Base-by-base conservation (phyloP, 495 filamentous ascomycete genomes). In the Achaetomiella virescens region DNA sequence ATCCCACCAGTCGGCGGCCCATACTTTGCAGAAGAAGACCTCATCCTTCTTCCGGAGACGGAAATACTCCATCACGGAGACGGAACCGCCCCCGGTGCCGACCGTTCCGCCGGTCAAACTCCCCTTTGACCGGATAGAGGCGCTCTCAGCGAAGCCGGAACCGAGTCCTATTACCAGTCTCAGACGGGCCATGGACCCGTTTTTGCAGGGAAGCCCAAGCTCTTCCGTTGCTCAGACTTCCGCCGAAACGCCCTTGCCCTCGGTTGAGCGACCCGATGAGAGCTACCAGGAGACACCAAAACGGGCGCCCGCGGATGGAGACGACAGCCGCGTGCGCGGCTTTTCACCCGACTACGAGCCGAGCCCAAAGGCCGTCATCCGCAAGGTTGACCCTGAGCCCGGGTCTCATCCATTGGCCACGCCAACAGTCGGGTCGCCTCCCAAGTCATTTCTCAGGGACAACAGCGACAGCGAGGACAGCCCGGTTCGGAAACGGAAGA, bases 31-130 rank as follows among this genome's bases (percentile, higher is more conserved):
- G 53, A 96, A 98, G 74, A 97, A 96, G 68, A 81, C 86, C 4
- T 95, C 91, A 1, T 85, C 84, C 0, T 97, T 98, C 76, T 97
- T 98, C 71, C 80, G 93, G 61, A 79, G 92, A 59, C 81, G 93
- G 60, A 98, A 98, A 79, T 90, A 88, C 72, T 96, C 91, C 3
- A 51, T 83, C 72, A 52, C 86, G 81, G 65, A 77, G 44, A 35
- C 66, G 14, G 72, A 72, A 37, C 72, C 72, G 8, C 76, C 78
- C 9, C 62, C 73, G n/a, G 66, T 65, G 21, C 66, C 63, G 9
- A 37, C 46, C 12, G 43, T 65, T 17, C 69, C 66, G 7, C 55
- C 64, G 12, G 66, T 66, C 48, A 69, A 67, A 37, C 58, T 72
- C 3, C 58, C 56, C 17, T 55, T 61, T 33, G 64, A 68, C 18